These are phyloP conservation scores for Caloboletus firmus DNA, from an alignment of 1,284 basidiomycete genomes.

Conservation along the genomic window DNA sequence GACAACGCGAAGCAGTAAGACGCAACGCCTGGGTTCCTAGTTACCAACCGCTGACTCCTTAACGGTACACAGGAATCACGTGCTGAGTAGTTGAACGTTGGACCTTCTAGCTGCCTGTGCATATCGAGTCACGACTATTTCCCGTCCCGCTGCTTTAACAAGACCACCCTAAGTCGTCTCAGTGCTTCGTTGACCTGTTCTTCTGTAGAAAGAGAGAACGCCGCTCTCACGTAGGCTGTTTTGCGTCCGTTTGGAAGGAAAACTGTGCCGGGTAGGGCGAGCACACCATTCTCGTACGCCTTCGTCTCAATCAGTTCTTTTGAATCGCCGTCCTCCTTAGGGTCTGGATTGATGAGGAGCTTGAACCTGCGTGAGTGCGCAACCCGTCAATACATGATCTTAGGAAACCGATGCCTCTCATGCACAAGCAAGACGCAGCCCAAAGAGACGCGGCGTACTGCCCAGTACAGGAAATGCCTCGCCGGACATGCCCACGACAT, in stretches of 20 bases:
- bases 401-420: constrained; percentile 8
- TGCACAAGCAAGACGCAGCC: constrained; percentile 4
- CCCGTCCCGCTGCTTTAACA: constrained; percentile 47
- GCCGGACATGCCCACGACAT: constrained; percentile 7
- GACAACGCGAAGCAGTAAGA: not conserved
- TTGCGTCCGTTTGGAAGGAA: constrained; percentile 73
- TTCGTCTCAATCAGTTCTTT: constrained; percentile 75
- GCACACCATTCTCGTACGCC: constrained; percentile 79
- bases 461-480: constrained; percentile 9
- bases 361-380: constrained; percentile 56
- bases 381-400: constrained; percentile 17
- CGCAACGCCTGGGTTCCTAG: not conserved
- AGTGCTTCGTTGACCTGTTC: constrained; percentile 77
- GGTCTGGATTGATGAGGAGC: constrained; percentile 45
- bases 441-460: constrained; percentile 4
- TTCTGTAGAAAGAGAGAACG: constrained; percentile 75
- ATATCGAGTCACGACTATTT: constrained; percentile 8
- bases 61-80: no score
- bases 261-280: constrained; percentile 82
- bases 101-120: not conserved
- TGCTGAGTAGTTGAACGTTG: not conserved
- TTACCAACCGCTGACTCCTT: no score
- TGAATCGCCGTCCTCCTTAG: constrained; percentile 66
- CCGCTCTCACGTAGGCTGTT: constrained; percentile 74
- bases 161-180: constrained; percentile 61